Base-by-base conservation (phyloP, 2,329 filamentous ascomycete genomes). In the Xylariaceae sp. region DNA sequence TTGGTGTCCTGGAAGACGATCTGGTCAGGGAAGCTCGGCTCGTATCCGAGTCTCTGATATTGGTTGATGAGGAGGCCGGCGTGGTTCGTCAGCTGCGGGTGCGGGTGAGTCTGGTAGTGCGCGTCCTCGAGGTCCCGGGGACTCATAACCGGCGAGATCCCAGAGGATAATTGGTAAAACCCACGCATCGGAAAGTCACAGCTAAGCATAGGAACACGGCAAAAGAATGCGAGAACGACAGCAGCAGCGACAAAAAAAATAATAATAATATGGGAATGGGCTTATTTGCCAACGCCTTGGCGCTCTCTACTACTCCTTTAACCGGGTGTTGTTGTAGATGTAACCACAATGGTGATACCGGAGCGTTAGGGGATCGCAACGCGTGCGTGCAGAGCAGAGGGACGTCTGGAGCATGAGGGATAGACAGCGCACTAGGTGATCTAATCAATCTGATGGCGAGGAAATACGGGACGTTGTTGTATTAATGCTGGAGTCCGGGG, bases 111-210 rank as follows among this genome's bases (percentile, higher is more conserved):
- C 44, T 74, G 71, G 47, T 74, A 71, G 53, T 73, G 73, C 59
- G 73, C 70, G 62, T 78, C 78, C 49, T 78, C 75, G 45, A 74
- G 70, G 61, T 78, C 78, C 53, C 77, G 75, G 48, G 74, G 71
- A 48, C 72, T 77, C 13, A 69, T 69, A 57, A 67, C 70, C 52
- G 74, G 71, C 61, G 75, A 74, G 51, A 74, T 72, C 49, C 66
- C 60, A 57, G 83, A 73, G 66, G 83, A 83, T 63, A 80, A 77
- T 54, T 80, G 79, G 65, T 84, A 84, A 68, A 81, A 82, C 64
- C 83, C 80, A 68, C 78, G 78, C 82, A 85, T 85, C 59, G 63
- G 66, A 58, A 30, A 58, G 51, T 56, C 59, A 61, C 53, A 48
- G 49, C 48, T 47, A 62, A 55, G 59, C 55, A 58, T 63, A 58